A percentile compares a stretch with the other conserved stretches of the same genome.
phyloP scores from a whole-genome alignment of 805 yeast species.

The Groenewaldozyma salmanticensis region DNA sequence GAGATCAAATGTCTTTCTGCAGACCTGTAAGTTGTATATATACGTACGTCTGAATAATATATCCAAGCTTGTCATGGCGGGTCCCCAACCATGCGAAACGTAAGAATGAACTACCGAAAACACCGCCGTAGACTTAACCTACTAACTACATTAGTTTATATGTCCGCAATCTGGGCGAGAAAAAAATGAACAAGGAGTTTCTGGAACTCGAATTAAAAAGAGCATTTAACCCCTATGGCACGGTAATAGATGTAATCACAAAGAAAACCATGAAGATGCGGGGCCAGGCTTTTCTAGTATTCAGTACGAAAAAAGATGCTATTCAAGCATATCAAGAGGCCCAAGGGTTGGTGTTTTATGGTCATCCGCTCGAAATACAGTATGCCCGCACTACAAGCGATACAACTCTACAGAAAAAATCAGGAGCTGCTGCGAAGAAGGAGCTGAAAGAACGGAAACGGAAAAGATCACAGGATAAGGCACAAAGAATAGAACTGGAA shows the following conservation, averaged over 20 bases:
- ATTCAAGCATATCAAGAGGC: slow-evolving; percentile 35
- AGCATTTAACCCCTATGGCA: slow-evolving; percentile 38
- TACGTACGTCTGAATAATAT: not conserved
- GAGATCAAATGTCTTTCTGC: not conserved
- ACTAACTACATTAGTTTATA: slow-evolving; percentile 35
- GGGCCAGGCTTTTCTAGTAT: slow-evolving; percentile 77
- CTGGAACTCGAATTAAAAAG: too few relatives aligned
- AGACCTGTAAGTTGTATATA: not conserved
- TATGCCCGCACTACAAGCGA: slow-evolving; percentile 43
- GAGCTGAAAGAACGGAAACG: slow-evolving; percentile 1
- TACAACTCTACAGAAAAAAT: slow-evolving; percentile 29
- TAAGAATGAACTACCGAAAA: not conserved
- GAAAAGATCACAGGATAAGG: not conserved
- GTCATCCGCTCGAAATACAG: slow-evolving; percentile 39
- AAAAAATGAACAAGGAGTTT: slow-evolving; percentile 44
- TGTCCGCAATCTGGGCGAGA: slow-evolving; percentile 64
- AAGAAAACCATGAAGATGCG: slow-evolving; percentile 54
- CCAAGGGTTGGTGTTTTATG: slow-evolving; percentile 35
- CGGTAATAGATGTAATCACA: slow-evolving; percentile 42
- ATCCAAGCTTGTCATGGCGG: not conserved
- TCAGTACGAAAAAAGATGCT: slow-evolving; percentile 36
- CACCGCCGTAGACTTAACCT: too few relatives aligned
- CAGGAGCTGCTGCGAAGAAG: not conserved
- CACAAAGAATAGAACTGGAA: slow-evolving; percentile 6
- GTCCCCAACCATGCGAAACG: not conserved